Evolutionary conservation across 164 flowering plant species (phyloP).

Genomic region (Stephania yunnanensis): DNA sequence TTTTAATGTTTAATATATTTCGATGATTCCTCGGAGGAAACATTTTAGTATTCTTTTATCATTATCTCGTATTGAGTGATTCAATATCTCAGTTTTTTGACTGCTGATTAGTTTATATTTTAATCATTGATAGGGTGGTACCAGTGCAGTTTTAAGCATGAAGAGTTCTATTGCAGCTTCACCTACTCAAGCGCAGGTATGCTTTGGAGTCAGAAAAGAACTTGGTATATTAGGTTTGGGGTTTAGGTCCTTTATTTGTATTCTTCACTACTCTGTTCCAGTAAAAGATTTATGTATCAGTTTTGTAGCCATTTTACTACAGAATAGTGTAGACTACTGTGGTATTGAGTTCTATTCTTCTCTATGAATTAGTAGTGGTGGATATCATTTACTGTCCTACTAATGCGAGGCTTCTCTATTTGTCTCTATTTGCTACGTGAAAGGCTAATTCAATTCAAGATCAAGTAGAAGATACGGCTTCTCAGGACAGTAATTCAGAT

Average conservation of each 20-base stretch:
- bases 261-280: not conserved
- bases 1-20: not conserved
- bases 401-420: not conserved
- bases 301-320: not conserved
- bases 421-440: conserved; percentile 29
- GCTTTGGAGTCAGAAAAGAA: conserved; percentile 15
- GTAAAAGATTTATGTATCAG: not conserved
- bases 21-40: not conserved
- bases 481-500: conserved; percentile 67
- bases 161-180: conserved; percentile 57
- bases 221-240: not conserved
- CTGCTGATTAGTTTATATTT: not conserved
- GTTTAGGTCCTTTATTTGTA: not conserved
- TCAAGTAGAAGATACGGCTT: conserved; percentile 60
- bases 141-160: conserved; percentile 47
- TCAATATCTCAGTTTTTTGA: not conserved
- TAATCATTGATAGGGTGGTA: conserved; percentile 42
- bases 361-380: not conserved
- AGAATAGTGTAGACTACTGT: not conserved
- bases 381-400: not conserved
- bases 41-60: not conserved
- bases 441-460: conserved; percentile 44
- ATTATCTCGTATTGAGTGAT: not conserved
- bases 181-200: conserved; percentile 54
- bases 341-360: not conserved